Conservation (phyloP, 768 basidiomycete genomes). For the Xerocomellus intermedius region DNA sequence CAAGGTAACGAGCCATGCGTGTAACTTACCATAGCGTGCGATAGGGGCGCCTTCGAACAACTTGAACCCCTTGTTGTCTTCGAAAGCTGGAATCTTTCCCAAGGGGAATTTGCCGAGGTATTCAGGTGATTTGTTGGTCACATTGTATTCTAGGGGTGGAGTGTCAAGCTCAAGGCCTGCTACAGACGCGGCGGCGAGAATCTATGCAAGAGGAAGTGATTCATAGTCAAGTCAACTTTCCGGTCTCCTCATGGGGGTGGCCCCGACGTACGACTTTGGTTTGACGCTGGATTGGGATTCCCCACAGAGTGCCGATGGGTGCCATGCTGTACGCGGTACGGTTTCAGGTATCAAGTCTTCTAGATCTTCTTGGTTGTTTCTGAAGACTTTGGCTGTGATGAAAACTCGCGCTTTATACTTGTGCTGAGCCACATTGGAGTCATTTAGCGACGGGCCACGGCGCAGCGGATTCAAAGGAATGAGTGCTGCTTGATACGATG, state of each 20-base stretch:
- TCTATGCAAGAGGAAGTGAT: constrained; percentile 11
- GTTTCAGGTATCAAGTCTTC: background rate
- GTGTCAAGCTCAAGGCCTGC: constrained; percentile 28
- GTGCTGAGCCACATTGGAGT: background rate
- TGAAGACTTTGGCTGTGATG: background rate
- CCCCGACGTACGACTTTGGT: constrained; percentile 25
- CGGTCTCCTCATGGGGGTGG: background rate
- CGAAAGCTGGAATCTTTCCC: constrained; percentile 30
- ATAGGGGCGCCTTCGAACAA: constrained; percentile 30
- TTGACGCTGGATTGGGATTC: constrained; percentile 24
- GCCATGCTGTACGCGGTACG: constrained; percentile 15
- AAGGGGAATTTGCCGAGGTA: constrained; percentile 30
- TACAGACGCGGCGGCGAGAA: constrained; percentile 22
- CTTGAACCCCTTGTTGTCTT: constrained; percentile 21
- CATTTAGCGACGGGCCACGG: background rate
- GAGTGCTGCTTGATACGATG: background rate
- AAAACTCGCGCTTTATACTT: constrained; percentile 11
- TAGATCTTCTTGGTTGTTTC: background rate
- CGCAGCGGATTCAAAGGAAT: background rate
- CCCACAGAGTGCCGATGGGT: constrained; percentile 28
- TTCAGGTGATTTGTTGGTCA: constrained; percentile 28
- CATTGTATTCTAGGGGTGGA: constrained; percentile 20
- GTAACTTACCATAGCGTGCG: constrained; percentile 26
- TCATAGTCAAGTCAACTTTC: background rate
- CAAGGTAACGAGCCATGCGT: background rate